phyloP scores from a whole-genome alignment of 208 protist species.

The Endotrypanum monterogeii region DNA sequence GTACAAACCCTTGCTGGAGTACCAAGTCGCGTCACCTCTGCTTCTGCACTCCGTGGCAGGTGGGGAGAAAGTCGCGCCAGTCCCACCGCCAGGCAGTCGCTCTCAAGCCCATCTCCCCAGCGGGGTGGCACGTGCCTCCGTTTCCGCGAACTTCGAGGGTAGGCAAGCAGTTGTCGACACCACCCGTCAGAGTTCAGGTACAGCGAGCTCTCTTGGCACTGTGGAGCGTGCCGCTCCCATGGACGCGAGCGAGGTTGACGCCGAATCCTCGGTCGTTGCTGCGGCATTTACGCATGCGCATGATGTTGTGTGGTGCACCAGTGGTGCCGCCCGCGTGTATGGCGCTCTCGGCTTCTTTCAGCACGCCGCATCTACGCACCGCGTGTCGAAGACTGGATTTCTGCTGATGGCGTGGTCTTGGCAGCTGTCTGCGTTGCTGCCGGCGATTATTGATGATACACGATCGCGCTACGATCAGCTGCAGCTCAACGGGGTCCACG shows the following conservation, averaged over 20 bases:
- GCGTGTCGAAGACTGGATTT: conserved; percentile 37
- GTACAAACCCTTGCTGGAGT: conserved; percentile 14
- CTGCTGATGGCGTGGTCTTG: conserved; percentile 63
- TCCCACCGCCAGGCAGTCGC: neutral
- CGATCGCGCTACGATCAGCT: conserved; percentile 16
- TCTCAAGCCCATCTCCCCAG: neutral
- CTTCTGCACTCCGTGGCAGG: neutral
- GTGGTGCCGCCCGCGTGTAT: conserved; percentile 46
- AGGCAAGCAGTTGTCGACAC: neutral
- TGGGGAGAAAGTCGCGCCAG: neutral
- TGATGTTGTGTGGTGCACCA: conserved; percentile 44
- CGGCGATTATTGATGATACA: conserved; percentile 11
- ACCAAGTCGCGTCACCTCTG: neutral
- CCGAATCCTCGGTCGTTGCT: neutral
- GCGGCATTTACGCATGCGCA: conserved; percentile 45
- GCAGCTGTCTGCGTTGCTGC: conserved; percentile 51
- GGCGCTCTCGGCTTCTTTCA: conserved; percentile 46
- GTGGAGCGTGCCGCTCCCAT: neutral
- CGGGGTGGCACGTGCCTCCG: neutral
- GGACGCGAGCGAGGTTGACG: neutral
- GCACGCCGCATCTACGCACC: conserved; percentile 31
- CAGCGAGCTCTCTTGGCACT: neutral
- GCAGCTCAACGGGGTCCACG: conserved; percentile 10
- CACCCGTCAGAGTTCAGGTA: neutral
- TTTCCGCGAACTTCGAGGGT: neutral